Evolutionary conservation across 2,329 filamentous ascomycete genomes (phyloP).

Genomic region (Hymenotorrendiella dingleyae): DNA sequence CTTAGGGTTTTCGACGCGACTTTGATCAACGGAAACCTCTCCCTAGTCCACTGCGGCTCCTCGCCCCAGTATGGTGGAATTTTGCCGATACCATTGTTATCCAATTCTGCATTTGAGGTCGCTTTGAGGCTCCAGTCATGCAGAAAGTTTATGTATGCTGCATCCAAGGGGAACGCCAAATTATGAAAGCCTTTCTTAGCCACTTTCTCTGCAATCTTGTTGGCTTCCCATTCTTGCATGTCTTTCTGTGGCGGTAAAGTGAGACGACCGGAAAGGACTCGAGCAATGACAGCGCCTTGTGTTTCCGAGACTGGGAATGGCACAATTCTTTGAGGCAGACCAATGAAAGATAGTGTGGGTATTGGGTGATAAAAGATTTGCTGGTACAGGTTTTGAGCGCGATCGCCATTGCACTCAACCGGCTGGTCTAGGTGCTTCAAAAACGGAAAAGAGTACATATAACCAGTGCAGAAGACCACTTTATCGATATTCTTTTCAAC

Average conservation of each 20-base stretch:
- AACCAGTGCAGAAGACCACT: neutral
- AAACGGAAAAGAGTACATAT: slow-evolving; percentile 1
- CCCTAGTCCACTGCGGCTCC: neutral
- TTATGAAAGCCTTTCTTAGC: neutral
- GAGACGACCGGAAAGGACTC: neutral
- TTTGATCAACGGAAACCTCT: neutral
- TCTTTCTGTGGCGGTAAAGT: neutral
- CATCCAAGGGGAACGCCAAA: neutral
- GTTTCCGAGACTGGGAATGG: neutral
- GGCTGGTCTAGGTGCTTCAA: neutral
- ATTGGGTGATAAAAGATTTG: slow-evolving; percentile 1
- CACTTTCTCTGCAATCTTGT: neutral
- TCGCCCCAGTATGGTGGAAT: neutral
- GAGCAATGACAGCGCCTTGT: neutral
- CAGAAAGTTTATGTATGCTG: neutral
- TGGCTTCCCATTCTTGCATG: neutral
- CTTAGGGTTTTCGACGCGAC: neutral
- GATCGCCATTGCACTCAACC: neutral
- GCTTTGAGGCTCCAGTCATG: neutral
- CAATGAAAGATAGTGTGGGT: neutral
- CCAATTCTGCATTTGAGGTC: neutral
- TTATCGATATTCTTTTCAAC: neutral
- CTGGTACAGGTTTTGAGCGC: neutral
- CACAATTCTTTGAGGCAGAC: neutral
- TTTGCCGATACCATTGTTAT: neutral